These are phyloP conservation scores for Staphylotrichum tortipilum DNA, from an alignment of 495 filamentous ascomycete genomes.

Conservation along the genomic window DNA sequence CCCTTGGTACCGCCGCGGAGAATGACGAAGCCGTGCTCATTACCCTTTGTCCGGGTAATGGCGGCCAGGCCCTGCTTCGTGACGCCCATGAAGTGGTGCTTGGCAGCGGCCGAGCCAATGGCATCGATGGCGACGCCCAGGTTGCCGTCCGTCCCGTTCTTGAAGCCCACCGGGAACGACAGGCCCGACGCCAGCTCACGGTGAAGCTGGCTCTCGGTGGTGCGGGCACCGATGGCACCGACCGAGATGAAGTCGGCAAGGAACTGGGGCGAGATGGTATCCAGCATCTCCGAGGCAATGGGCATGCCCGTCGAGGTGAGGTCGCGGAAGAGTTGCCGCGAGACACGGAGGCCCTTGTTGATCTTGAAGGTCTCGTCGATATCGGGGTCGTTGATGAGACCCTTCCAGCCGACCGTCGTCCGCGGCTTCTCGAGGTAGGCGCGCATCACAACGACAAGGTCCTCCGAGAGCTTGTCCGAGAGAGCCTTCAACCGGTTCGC, in stretches of 20 bases:
- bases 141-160: conserved; percentile 97
- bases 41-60: conserved; percentile 85
- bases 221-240: conserved; percentile 90
- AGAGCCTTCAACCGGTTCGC: conserved; percentile 64
- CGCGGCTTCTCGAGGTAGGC: conserved; percentile 98
- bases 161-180: conserved; percentile 97
- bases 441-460: conserved; percentile 91
- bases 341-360: conserved; percentile 93
- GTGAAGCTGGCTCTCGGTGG: conserved; percentile 95
- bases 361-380: conserved; percentile 97
- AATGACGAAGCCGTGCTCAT: conserved; percentile 96
- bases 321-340: conserved; percentile 81
- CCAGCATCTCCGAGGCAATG: conserved; percentile 94
- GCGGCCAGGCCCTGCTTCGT: conserved; percentile 97
- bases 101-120: conserved; percentile 80
- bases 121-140: conserved; percentile 93
- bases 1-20: conserved; percentile 83
- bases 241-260: conserved; percentile 91
- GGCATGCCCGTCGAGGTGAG: conserved; percentile 80
- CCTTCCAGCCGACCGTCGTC: conserved; percentile 99
- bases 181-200: conserved; percentile 93
- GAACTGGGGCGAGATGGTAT: conserved; percentile 94
- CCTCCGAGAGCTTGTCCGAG: conserved; percentile 63
- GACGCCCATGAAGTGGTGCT: conserved; percentile 97
- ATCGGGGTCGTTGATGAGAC: conserved; percentile 96